Evolutionary conservation across 148 eudicot species (phyloP).

Genomic region (Nepenthes gracilis): DNA sequence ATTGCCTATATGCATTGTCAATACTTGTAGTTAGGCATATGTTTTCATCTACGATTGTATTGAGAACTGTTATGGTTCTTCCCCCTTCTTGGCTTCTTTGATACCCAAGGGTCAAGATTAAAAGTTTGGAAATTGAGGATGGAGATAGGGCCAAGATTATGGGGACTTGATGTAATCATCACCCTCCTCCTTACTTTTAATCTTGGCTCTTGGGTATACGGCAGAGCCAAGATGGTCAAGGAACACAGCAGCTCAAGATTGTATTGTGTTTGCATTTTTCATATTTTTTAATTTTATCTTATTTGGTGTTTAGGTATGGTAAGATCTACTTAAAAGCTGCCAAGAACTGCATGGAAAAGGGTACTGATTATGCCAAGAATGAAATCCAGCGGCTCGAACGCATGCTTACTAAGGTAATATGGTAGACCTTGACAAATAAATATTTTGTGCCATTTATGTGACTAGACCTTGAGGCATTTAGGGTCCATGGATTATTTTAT

Average conservation of each 20-base stretch:
- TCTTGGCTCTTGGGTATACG: too few relatives aligned
- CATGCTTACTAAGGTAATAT: slow-evolving; percentile 73
- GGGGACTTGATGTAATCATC: too few relatives aligned
- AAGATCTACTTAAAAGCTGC: slow-evolving; percentile 84
- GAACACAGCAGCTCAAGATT: too few relatives aligned
- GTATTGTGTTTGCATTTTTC: too few relatives aligned
- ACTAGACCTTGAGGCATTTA: not conserved
- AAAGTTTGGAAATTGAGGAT: too few relatives aligned
- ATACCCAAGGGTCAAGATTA: too few relatives aligned
- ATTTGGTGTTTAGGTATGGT: slow-evolving; percentile 45
- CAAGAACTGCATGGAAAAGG: slow-evolving; percentile 79
- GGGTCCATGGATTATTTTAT: not conserved
- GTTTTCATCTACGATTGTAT: not conserved
- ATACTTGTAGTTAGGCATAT: not conserved
- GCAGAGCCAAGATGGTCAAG: too few relatives aligned
- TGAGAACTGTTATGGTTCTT: not conserved
- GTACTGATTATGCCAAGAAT: slow-evolving; percentile 81
- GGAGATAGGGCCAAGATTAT: too few relatives aligned
- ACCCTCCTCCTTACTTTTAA: too few relatives aligned
- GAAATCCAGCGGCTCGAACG: slow-evolving; percentile 86
- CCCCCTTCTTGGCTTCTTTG: too few relatives aligned
- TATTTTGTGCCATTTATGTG: not conserved
- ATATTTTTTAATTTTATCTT: not conserved
- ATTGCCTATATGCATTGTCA: not conserved
- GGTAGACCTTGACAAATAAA: not conserved